Evolutionary conservation across 225 moss, liverwort and hornwort genomes (phyloP).

Genomic region (Climacium dendroides): DNA sequence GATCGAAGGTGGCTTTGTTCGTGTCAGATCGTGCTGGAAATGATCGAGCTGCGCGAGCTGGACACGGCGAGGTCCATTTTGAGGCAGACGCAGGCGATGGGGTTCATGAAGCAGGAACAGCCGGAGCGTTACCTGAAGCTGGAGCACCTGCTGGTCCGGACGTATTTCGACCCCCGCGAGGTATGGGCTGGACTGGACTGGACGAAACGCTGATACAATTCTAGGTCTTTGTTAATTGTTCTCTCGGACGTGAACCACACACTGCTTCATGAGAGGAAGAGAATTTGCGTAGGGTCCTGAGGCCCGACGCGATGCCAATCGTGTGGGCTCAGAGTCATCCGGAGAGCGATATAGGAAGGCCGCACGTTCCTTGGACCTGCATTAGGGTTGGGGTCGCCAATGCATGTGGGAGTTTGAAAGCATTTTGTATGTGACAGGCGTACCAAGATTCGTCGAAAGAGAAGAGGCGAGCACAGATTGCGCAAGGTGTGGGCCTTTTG

Average conservation of each 20-base stretch:
- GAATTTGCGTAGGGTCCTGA: neutral
- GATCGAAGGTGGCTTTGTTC: neutral
- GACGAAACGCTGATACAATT: neutral
- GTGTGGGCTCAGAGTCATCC: neutral
- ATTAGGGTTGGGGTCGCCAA: neutral
- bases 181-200: constrained; percentile 51
- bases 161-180: constrained; percentile 98
- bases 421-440: constrained; percentile 39
- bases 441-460: constrained; percentile 99
- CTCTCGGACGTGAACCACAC: neutral
- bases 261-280: neutral
- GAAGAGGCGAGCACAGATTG: constrained; percentile 89
- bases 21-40: constrained; percentile 91
- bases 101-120: constrained; percentile 99
- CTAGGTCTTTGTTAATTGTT: neutral
- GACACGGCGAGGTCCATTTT: constrained; percentile 97
- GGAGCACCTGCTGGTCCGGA: constrained; percentile 95
- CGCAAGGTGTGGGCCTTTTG: constrained; percentile 48
- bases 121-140: constrained; percentile 95
- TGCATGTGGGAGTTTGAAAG: neutral
- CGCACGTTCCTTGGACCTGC: neutral
- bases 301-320: neutral
- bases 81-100: constrained; percentile 98
- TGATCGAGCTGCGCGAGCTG: constrained; percentile 98
- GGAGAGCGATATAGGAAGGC: neutral